Evolutionary conservation across 139 green algal species (phyloP).

Genomic region (Micractinium sp.): DNA sequence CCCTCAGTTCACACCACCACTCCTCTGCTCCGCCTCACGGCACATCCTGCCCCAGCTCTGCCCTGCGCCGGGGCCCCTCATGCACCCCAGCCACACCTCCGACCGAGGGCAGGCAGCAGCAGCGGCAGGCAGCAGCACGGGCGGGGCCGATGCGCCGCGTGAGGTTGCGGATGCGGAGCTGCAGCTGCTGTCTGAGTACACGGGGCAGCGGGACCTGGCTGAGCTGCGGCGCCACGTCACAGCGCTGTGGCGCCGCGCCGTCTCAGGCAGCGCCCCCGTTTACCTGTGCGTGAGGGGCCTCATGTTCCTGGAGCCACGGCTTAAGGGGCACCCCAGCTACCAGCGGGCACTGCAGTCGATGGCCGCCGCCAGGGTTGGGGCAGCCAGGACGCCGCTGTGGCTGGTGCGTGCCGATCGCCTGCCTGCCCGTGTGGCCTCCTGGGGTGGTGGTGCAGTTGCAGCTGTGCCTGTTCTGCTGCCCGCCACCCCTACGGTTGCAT

Average conservation of each 20-base stretch:
- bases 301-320: background rate
- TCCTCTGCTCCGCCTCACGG: no score
- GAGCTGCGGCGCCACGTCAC: background rate
- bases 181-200: background rate
- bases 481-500: no score
- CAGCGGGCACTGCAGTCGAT: background rate
- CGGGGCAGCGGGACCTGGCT: background rate
- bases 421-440: background rate
- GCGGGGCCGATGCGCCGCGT: background rate
- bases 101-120: no score
- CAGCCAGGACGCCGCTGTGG: background rate
- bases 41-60: no score
- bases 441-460: background rate
- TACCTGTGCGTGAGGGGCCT: background rate
- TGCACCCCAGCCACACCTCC: no score
- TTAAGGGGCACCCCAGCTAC: background rate
- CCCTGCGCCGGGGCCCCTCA: no score
- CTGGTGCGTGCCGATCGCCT: background rate
- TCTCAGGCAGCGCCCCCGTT: background rate
- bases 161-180: constrained; percentile 1
- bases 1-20: no score
- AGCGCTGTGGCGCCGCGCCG: background rate
- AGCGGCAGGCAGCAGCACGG: no score
- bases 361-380: background rate
- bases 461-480: no score